Base-by-base conservation (phyloP, 176 grass and related monocot species). In the Rhynchospora tenuis region DNA sequence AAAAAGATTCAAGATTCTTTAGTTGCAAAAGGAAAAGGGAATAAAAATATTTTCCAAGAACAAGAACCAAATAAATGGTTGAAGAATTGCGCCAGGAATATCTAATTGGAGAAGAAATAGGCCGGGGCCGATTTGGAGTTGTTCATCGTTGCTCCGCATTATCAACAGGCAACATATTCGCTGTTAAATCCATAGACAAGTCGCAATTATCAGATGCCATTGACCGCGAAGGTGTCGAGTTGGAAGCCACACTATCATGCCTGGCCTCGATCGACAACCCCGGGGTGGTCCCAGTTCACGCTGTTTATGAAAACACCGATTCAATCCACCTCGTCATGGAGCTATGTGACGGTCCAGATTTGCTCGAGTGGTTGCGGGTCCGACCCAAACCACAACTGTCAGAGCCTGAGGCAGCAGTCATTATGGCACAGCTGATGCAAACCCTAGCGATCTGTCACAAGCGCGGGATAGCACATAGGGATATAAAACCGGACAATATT, bases 401-500 rank as follows among this genome's bases (percentile, higher is more conserved):
- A 17, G 95, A 94, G 89, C 71, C 85, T 62, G 89, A 88, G 47
- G 87, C 84, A 9, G 90, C 94, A 5, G 55, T 33, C 0, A 29
- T 91, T 6, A 86, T 90, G 51, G 86, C 84, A n/a, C 86, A 84
- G 78, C 80, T 97, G 71, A 87, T 87, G 51, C 80, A 88, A 79
- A 90, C 88, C 67, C 90, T 97, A 70, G 95, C 87, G 0, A 26
- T 45, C 4, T 97, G 95, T 84, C 95, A 97, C 85, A 81, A 83
- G 55, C 85, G 83, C 13, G 89, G 90, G 14, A 84, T 97, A 17
- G 92, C 83, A 19, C 95, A 97, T 88, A 89, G 95, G 50, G 95
- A 97, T 85, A 85, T 97, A 51, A 97, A 97, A 91, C 95, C 95
- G 0, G 95, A 97, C 83, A 94, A 97, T 82, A 71, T 97, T n/a